Base-by-base conservation (phyloP, 495 filamentous ascomycete species). In the Penicillium manginii region DNA sequence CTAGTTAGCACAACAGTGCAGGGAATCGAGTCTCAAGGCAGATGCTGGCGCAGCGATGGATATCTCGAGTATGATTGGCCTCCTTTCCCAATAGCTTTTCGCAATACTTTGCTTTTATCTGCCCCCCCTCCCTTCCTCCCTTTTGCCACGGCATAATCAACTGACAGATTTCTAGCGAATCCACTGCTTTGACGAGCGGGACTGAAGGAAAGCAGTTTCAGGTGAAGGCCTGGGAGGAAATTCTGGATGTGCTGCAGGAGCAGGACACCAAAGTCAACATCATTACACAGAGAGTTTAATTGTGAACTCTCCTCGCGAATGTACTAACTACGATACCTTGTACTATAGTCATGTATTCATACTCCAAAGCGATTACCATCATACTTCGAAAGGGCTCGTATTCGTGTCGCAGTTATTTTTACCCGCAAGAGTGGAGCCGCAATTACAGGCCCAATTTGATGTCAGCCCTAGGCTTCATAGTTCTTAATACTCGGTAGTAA, bases 1-100 rank as follows among this genome's bases (percentile, higher is more conserved):
- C 55, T 84, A 19, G 80, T 84, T n/a, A 81, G 79, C 52, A 81
- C 75, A 1, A 79, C 78, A 3, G 64, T 72, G 21, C 69, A 81
- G 50, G 82, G 80, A 0, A 55, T 58, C 1, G 81, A 83, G 52
- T 78, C 78, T 22, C 77, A 82, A 55, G 83, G 82, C 0, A 73
- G 61, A 60, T 78, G 78, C 54, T 86, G 81, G 83, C 66, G 71
- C 19, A 77, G 73, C 47, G 75, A 78, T 68, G 73, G 70, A 12
- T 77, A 78, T 61, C 57, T 78, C 1, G 74, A 78, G 77, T 80
- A 71, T 60, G 77, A 63, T 17, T 42, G 12, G 9, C 35, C 14
- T 37, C 15, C 35, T 37, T n/a, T 37, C 35, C 35, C 35, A 1
- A 37, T 37, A 14, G 11, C 15, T n/a, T 35, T 18, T 33, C 21